Conservation (phyloP, 257 asterid species). For the Primulina tabacum region DNA sequence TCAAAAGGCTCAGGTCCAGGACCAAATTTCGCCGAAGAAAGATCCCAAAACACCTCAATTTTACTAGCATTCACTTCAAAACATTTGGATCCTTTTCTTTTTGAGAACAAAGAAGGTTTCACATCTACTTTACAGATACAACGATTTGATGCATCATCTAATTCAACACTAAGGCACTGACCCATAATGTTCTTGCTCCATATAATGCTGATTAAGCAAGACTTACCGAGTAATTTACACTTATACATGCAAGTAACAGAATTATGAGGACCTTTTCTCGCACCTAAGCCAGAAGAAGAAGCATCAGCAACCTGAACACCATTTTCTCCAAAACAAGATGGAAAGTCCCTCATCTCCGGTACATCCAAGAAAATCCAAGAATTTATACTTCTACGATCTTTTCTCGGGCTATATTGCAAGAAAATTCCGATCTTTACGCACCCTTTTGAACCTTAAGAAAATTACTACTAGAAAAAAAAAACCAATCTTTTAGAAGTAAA, state of each 20-base stretch:
- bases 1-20: conserved; percentile 83
- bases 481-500: conserved; percentile 3
- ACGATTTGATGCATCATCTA: conserved; percentile 67
- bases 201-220: conserved; percentile 51
- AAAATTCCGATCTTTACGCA: background rate
- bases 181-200: conserved; percentile 98
- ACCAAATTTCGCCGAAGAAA: conserved; percentile 70
- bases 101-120: conserved; percentile 79
- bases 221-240: conserved; percentile 68
- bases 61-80: conserved; percentile 47
- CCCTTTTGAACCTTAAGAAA: background rate
- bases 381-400: background rate
- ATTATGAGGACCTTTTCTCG: conserved; percentile 62
- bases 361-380: conserved; percentile 27
- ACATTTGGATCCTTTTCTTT: conserved; percentile 79
- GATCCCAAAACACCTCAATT: conserved; percentile 81
- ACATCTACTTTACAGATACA: conserved; percentile 83
- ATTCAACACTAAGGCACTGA: conserved; percentile 74
- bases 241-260: conserved; percentile 59
- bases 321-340: conserved; percentile 92
- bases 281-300: conserved; percentile 58
- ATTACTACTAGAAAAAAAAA: too few relatives aligned
- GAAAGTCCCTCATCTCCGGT: conserved; percentile 76
- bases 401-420: background rate
- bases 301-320: conserved; percentile 97